Evolutionary conservation across 2,329 filamentous ascomycete genomes (phyloP).

Genomic region (Penicillium sp.): DNA sequence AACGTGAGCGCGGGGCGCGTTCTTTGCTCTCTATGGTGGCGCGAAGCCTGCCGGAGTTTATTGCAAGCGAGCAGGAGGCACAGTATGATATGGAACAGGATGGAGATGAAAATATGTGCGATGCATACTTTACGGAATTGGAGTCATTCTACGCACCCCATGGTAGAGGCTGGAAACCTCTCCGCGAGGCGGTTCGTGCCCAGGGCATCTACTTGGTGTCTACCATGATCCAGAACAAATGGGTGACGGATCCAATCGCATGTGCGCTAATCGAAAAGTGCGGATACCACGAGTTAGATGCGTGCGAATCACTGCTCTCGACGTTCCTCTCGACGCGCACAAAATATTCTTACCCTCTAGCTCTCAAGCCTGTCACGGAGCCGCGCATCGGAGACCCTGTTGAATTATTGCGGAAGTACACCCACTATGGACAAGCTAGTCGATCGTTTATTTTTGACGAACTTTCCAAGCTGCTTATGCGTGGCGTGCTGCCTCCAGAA

Average conservation of each 20-base stretch:
- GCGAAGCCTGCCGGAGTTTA: constrained; percentile 37
- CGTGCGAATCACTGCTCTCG: constrained; percentile 34
- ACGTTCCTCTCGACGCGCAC: constrained; percentile 28
- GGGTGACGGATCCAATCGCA: constrained; percentile 32
- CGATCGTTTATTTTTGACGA: constrained; percentile 34
- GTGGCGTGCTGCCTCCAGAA: constrained; percentile 33
- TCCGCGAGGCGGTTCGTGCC: constrained; percentile 40
- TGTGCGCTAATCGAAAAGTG: constrained; percentile 35
- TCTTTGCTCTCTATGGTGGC: constrained; percentile 38
- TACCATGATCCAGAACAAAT: constrained; percentile 34
- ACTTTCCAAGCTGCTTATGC: constrained; percentile 33
- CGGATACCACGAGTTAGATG: constrained; percentile 32
- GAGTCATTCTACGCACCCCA: constrained; percentile 37
- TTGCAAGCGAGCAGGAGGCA: constrained; percentile 35
- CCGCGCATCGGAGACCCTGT: constrained; percentile 26
- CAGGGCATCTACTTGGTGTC: constrained; percentile 40
- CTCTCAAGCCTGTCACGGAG: constrained; percentile 23
- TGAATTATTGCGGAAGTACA: constrained; percentile 31
- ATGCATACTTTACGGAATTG: constrained; percentile 42
- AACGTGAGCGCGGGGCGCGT: constrained; percentile 25
- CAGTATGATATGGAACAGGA: constrained; percentile 33
- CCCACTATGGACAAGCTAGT: constrained; percentile 9
- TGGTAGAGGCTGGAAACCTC: constrained; percentile 37
- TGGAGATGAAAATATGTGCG: constrained; percentile 38
- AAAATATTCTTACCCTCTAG: constrained; percentile 27